Evolutionary conservation across 305 asterid genomes (phyloP), one percentile per base, ranked within the genome.

Genomic region (Lippia alba): DNA sequence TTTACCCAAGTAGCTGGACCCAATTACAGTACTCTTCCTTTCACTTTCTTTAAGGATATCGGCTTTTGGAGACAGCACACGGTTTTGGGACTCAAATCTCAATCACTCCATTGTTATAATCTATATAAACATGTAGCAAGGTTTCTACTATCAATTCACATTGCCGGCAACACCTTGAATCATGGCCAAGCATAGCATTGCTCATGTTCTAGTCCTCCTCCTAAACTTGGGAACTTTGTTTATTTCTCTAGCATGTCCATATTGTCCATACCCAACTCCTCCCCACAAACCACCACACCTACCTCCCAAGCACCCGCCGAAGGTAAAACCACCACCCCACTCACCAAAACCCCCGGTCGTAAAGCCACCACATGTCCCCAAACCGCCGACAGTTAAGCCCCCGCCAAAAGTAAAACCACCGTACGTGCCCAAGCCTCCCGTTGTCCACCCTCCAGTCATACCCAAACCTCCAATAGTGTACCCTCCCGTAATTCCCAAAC

Each of bases 181-280:
- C 53, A 85, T 81, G 89, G 80, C 55, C 67, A 81, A 69, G 40
- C 57, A 55, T 34, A 73, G 46, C 39, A 44, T 72, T n/a, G 73
- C 60, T 54, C 57, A 48, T 16, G 45, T 73, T 14, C 33, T 80
- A 14, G 36, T 86, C 69, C 64, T 88, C 14, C 76, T 84, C 30
- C 80, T 88, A 50, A 78, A 76, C 66, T 75, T 81, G n/a, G 88
- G 82, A 71, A 72, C 83, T 54, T 60, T 86, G 73, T 67, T 82
- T 8, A 9, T 57, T 44, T 72, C 89, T 48, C 76, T 70, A 51
- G 91, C 89, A 80, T 87, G 94, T 19, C 90, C 88, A 36, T 17
- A 73, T 39, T 86, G 91, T 40, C 73, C 77, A 3, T 65, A 74
- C 64, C 85, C 85, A 5, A 66, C 74, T 53, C 85, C 84, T 34